Percentiles rank a stretch among this genome's conserved stretches.
Evolutionary conservation across 2,329 filamentous ascomycete genomes (phyloP).

Genomic region (Capronia americana): DNA sequence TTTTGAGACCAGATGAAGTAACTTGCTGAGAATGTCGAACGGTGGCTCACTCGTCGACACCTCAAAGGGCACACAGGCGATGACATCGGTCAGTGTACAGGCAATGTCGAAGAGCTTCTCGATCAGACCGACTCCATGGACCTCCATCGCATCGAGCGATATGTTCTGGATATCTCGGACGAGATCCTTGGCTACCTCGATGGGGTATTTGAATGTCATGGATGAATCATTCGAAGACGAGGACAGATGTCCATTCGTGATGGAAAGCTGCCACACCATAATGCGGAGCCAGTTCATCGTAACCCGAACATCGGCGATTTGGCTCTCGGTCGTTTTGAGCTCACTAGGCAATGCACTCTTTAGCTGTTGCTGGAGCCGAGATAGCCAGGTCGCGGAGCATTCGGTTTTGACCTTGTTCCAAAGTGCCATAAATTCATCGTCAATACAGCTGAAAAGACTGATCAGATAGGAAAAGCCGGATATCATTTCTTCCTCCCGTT

Average conservation of each 20-base stretch:
- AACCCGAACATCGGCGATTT: conserved; percentile 52
- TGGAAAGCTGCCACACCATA: conserved; percentile 75
- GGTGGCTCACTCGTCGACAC: conserved; percentile 49
- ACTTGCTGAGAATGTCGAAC: conserved; percentile 73
- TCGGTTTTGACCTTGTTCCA: conserved; percentile 71
- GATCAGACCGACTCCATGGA: conserved; percentile 77
- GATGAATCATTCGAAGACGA: conserved; percentile 63
- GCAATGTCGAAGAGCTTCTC: conserved; percentile 82
- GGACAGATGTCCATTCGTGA: conserved; percentile 71
- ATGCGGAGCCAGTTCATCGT: conserved; percentile 74
- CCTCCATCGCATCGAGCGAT: conserved; percentile 73
- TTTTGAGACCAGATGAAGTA: conserved; percentile 70
- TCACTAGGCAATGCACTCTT: conserved; percentile 33
- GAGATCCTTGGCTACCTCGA: conserved; percentile 68
- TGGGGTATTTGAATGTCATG: conserved; percentile 68
- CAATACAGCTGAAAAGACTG: conserved; percentile 69
- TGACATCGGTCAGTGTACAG: conserved; percentile 73
- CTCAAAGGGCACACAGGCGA: conserved; percentile 62
- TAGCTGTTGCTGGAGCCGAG: conserved; percentile 65
- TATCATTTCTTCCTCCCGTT: conserved; percentile 62
- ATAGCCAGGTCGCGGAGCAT: conserved; percentile 64
- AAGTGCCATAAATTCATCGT: conserved; percentile 66
- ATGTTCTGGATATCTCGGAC: conserved; percentile 72
- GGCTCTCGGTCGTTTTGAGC: conserved; percentile 38
- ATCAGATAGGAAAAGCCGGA: conserved; percentile 67